Conservation (phyloP, 1,284 basidiomycete genomes). For the Cryptococcus floricola region DNA sequence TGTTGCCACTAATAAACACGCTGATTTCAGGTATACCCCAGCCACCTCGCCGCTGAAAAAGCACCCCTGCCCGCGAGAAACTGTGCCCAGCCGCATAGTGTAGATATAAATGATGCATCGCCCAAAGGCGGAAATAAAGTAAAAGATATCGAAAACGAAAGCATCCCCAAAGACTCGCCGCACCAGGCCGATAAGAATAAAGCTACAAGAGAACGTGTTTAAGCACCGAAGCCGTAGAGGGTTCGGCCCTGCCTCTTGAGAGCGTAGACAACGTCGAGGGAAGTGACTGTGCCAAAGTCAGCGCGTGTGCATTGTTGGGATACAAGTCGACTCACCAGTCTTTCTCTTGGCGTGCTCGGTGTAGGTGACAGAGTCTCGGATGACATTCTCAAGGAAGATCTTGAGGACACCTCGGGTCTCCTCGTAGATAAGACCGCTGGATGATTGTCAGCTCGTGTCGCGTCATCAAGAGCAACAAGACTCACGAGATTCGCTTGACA, state of each 20-base stretch:
- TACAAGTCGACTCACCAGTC: constrained; percentile 47
- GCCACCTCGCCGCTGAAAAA: background rate
- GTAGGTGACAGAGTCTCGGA: constrained; percentile 80
- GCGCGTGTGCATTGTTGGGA: background rate
- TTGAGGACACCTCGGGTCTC: constrained; percentile 78
- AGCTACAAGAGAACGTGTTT: constrained; percentile 22
- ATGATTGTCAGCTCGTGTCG: too few species aligned
- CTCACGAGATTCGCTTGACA: constrained; percentile 89
- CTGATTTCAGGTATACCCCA: background rate
- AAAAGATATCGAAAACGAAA: constrained; percentile 2
- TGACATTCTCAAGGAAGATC: constrained; percentile 64
- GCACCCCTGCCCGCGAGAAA: background rate
- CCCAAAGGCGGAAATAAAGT: background rate
- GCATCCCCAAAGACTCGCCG: background rate
- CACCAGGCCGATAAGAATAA: background rate
- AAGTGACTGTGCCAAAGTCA: constrained; percentile 57
- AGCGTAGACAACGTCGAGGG: constrained; percentile 74
- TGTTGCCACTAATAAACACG: background rate
- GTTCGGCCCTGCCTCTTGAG: constrained; percentile 83
- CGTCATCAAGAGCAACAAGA: too few species aligned
- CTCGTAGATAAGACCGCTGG: constrained; percentile 83
- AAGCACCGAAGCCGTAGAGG: constrained; percentile 75
- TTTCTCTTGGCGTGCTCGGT: constrained; percentile 90
- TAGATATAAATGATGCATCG: background rate
- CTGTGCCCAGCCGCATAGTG: background rate